Evolutionary conservation across 805 yeast genomes (phyloP).

Genomic region (Suhomyces pyralidae): DNA sequence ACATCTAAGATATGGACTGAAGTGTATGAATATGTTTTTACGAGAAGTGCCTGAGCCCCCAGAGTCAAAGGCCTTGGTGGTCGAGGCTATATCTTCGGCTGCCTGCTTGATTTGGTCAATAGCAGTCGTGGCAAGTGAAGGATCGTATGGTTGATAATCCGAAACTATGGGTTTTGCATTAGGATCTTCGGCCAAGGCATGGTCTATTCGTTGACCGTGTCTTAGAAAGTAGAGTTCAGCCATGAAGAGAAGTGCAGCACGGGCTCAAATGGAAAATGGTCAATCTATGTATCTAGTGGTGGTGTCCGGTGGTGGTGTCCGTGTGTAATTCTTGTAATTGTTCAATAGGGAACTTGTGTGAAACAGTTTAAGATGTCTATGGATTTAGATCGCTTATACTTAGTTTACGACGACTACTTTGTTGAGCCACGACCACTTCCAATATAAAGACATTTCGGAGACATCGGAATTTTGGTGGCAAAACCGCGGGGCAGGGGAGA

Average conservation of each 20-base stretch:
- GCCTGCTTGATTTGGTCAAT: slow-evolving; percentile 23
- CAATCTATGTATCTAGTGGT: not conserved
- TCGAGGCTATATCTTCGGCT: slow-evolving; percentile 26
- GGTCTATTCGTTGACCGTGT: slow-evolving; percentile 43
- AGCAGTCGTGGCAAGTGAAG: slow-evolving; percentile 32
- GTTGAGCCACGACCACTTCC: not conserved
- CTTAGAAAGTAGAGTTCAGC: slow-evolving; percentile 43
- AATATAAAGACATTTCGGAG: not conserved
- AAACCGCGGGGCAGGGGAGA: not conserved
- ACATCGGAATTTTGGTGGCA: not conserved
- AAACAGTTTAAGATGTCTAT: not conserved
- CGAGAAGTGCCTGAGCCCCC: slow-evolving; percentile 11
- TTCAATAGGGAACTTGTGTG: not conserved
- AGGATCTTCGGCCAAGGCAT: slow-evolving; percentile 24
- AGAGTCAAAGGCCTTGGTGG: slow-evolving; percentile 19
- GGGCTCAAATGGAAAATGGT: not conserved
- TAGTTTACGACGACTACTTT: not conserved
- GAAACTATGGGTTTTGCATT: slow-evolving; percentile 23
- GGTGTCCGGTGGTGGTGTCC: not conserved
- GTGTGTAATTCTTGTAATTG: not conserved
- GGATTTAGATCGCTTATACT: not conserved
- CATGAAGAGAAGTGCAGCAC: slow-evolving; percentile 8
- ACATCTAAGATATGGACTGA: slow-evolving; percentile 43
- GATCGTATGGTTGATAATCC: slow-evolving; percentile 34
- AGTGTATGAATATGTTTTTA: slow-evolving; percentile 37